phyloP scores from a whole-genome alignment of 805 yeast genomes.

The Saccharomycopsis fibuligera region DNA sequence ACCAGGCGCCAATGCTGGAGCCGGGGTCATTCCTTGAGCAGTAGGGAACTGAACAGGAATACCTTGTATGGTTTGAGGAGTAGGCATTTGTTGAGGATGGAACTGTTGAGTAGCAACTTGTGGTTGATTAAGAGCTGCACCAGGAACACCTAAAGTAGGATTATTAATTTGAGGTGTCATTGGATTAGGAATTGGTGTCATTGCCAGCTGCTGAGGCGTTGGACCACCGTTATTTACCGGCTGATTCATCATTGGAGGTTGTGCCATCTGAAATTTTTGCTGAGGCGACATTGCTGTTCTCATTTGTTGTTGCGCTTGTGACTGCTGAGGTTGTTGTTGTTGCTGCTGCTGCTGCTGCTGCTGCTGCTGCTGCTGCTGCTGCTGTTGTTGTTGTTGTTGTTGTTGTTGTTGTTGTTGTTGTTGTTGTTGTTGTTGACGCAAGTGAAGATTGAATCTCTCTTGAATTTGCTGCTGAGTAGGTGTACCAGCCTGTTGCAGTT shows the following conservation, averaged over 20 bases:
- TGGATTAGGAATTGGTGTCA: conserved; percentile 13
- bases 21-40: conserved; percentile 1
- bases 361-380: not conserved
- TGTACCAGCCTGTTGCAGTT: not conserved
- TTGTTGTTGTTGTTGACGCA: conserved; percentile 5
- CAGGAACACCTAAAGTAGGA: conserved; percentile 2
- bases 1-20: conserved; percentile 4
- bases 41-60: conserved; percentile 5
- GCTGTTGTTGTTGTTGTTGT: not conserved
- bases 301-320: conserved; percentile 6
- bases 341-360: conserved; percentile 8
- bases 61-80: conserved; percentile 6
- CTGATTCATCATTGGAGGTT: conserved; percentile 8
- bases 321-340: conserved; percentile 7
- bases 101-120: conserved; percentile 1
- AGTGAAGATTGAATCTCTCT: not conserved
- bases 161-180: conserved; percentile 10
- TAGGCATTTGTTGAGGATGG: not conserved
- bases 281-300: conserved; percentile 7
- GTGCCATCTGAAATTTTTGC: not conserved
- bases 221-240: not conserved
- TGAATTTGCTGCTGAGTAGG: conserved; percentile 1
- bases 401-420: conserved; percentile 5
- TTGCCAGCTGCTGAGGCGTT: not conserved
- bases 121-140: not conserved